Base-by-base conservation (phyloP, 1,284 basidiomycete species). In the Neolentinus lepideus region DNA sequence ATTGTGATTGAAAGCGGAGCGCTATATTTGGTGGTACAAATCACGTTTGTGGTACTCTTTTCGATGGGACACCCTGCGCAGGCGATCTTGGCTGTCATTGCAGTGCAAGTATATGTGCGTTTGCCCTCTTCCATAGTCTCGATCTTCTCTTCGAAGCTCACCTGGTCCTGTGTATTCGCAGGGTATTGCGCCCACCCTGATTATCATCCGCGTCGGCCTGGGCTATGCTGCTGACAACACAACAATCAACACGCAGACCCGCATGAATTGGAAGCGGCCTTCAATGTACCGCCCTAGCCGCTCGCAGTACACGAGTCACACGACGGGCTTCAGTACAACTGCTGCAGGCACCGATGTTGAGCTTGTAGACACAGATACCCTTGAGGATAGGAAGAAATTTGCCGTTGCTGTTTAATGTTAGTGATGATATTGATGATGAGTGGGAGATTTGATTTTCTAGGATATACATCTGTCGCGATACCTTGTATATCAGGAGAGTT, bases 1-100 rank as follows among this genome's bases (percentile, higher is more conserved):
- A 69, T 77, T 53, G 60, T 76, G 58, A 56, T 76, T 57, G 75
- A 75, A 61, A 71, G 70, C 45, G 75, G 74, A 0, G 60, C 61
- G 52, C 66, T 77, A 31, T 75, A 74, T 58, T 65, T 76, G n/a
- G 53, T 66, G 16, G 63, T 64, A 35, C 75, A 77, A 56, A 59
- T 76, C 51, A 43, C 74, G 31, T 73, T 76, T 31, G 71, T 75
- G 55, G 58, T 71, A 10, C 64, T 76, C 22, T 71, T 72, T 54
- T 66, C 70, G 27, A 52, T 69, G 25, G 36, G 58, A n/a, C 64
- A 67, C 56, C 64, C 68, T 16, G 73, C 74, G 29, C 63, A 69
- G 56, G 68, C 60, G 8, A 64, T 77, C 52, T 57, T 69, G 19
- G 70, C 62, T 12, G 67, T 69, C 31, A 64, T 71, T 52, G 69